Evolutionary conservation across 345 rosid species (phyloP).

Genomic region (Geranium brycei): DNA sequence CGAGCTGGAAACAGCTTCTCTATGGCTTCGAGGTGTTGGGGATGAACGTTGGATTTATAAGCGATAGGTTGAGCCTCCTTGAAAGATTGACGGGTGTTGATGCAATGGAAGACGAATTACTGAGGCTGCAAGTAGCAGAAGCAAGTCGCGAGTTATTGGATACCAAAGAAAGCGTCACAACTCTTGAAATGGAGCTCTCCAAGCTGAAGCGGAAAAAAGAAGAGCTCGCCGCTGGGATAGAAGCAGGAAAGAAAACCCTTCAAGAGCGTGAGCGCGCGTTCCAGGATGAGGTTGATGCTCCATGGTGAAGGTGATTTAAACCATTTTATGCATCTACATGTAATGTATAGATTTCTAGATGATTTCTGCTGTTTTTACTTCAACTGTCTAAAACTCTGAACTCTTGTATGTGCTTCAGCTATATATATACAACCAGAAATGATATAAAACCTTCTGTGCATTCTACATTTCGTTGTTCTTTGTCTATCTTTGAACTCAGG

Average conservation of each 20-base stretch:
- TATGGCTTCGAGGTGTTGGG: slow-evolving; percentile 47
- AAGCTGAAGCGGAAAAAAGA: slow-evolving; percentile 22
- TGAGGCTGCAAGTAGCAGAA: slow-evolving; percentile 14
- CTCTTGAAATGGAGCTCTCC: slow-evolving; percentile 19
- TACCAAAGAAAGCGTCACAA: slow-evolving; percentile 20
- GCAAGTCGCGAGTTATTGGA: slow-evolving; percentile 18
- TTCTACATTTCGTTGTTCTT: too few relatives aligned
- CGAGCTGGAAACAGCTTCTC: slow-evolving; percentile 38
- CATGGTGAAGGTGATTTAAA: slow-evolving; percentile 20
- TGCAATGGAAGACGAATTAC: slow-evolving; percentile 9
- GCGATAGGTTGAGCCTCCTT: slow-evolving; percentile 22
- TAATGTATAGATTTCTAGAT: too few relatives aligned
- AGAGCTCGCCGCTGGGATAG: slow-evolving; percentile 27
- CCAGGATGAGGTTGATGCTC: slow-evolving; percentile 26
- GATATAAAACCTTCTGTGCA: too few relatives aligned
- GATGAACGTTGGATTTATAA: slow-evolving; percentile 38
- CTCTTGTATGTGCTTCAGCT: too few relatives aligned
- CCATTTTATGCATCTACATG: too few relatives aligned
- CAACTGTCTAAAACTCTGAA: too few relatives aligned
- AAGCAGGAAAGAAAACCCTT: slow-evolving; percentile 21
- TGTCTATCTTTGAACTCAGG: too few relatives aligned
- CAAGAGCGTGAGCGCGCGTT: slow-evolving; percentile 26
- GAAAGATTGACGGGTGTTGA: slow-evolving; percentile 14
- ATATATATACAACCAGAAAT: too few relatives aligned
- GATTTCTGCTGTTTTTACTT: too few relatives aligned